Evolutionary conservation across 1,284 basidiomycete species (phyloP), one percentile per base, ranked within the genome.

Genomic region (Ustilago cynodontis): DNA sequence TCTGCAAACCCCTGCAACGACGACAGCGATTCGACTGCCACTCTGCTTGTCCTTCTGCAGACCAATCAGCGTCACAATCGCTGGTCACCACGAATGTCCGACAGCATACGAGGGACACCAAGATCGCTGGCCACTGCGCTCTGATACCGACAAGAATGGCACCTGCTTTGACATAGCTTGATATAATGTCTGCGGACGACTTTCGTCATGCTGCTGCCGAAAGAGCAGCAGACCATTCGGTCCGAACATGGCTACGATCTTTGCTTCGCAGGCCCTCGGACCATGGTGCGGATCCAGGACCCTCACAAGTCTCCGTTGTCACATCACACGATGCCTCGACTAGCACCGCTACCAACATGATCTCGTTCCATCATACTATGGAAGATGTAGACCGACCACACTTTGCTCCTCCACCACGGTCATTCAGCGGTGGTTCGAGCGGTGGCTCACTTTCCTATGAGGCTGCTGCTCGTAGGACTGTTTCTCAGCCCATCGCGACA

Each of bases 301-400:
- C 56, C 6, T 67, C 70, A 9, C 37, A 50, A 4, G 28, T 18
- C 31, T 10, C 39, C 28, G 29, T 50, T 16, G 18, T 24, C 16
- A 18, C 16, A 22, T 52, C 56, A 5, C 33, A 41, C 4, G 22
- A 26, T 13, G 51, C 47, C n/a, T 11, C 53, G n/a, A 18, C 50
- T 0, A 29, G 14, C 22, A 55, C 11, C 7, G 58, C 57, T 3
- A 35, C 66, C 8, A 63, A 77, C 43, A 72, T 77, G 70, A 71
- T 77, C 66, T 77, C 70, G 8, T 77, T 77, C 35, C 74, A 77
- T 35, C 69, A 77, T 20, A 68, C 70, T 10, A 62, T 71, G 51
- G 70, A 69, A 16, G 65, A 67, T 29, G 35, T 62, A 2, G 68
- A 76, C 2, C 64, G 56, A 16, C 58, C 73, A 0, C 28, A 20